These are phyloP conservation scores for Claviceps purpurea DNA, from an alignment of 2,329 filamentous ascomycete genomes.

Conservation along the genomic window DNA sequence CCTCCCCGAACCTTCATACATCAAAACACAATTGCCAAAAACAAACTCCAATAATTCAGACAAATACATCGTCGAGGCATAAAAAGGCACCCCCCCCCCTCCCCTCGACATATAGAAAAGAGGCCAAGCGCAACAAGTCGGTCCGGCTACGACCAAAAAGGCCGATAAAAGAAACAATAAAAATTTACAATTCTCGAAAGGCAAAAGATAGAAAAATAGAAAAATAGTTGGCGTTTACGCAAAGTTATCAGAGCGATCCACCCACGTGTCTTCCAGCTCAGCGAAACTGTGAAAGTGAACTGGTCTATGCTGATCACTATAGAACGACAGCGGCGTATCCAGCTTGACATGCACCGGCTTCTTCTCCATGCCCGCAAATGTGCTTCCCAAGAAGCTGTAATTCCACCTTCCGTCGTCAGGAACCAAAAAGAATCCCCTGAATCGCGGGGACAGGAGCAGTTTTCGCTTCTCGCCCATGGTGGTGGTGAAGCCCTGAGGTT, in stretches of 20 bases:
- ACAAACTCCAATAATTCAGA: no score
- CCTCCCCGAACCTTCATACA: no score
- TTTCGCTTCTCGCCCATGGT: constrained; percentile 93
- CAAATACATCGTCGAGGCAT: no score
- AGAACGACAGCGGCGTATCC: constrained; percentile 81
- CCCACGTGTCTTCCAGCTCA: constrained; percentile 92
- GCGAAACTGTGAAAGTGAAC: constrained; percentile 96
- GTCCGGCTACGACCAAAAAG: no score
- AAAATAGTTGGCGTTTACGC: constrained; percentile 39
- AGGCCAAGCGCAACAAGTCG: no score
- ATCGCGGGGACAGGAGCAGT: constrained; percentile 81
- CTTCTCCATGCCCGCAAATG: constrained; percentile 81
- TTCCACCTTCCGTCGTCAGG: constrained; percentile 89
- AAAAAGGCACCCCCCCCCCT: no score
- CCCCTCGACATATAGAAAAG: no score
- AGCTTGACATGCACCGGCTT: constrained; percentile 83
- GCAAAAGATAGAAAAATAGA: no score
- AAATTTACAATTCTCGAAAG: neutral
- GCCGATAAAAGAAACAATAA: neutral
- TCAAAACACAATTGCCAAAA: no score
- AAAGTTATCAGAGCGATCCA: constrained; percentile 86
- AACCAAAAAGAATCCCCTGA: constrained; percentile 90
- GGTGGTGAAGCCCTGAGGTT: constrained; percentile 85
- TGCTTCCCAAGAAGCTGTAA: constrained; percentile 93
- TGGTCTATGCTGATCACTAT: constrained; percentile 82